Conservation (phyloP, 768 basidiomycete species). For the Lanmaoa pseudosensibilis region DNA sequence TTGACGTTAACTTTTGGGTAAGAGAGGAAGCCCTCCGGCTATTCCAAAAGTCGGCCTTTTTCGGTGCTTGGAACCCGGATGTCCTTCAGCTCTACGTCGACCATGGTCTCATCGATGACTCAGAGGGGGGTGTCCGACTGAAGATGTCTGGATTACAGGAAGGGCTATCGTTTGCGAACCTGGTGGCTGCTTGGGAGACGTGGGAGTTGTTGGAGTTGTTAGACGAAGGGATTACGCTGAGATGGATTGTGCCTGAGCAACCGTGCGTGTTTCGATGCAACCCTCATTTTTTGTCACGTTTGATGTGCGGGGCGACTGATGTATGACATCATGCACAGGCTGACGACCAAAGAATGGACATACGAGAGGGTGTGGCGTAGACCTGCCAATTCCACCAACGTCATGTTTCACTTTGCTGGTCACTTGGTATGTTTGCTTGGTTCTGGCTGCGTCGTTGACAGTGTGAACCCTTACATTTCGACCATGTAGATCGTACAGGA, state of each 20-base stretch:
- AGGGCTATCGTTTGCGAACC: conserved; percentile 57
- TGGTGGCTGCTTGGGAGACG: conserved; percentile 18
- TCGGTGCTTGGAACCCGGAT: conserved; percentile 65
- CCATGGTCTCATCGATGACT: conserved; percentile 44
- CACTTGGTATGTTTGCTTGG: conserved; percentile 28
- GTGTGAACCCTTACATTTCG: not conserved
- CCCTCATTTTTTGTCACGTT: not conserved
- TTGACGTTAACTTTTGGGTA: conserved; percentile 22
- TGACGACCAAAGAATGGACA: conserved; percentile 12
- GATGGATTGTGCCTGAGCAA: conserved; percentile 30
- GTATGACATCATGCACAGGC: conserved; percentile 8
- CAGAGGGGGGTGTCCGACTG: conserved; percentile 46
- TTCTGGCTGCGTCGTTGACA: not conserved
- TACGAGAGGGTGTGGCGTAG: conserved; percentile 31
- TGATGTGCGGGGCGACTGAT: not conserved
- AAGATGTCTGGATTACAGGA: conserved; percentile 71
- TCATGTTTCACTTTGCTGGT: conserved; percentile 25
- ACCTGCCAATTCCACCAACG: conserved; percentile 30
- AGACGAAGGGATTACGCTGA: conserved; percentile 27
- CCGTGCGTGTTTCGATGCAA: conserved; percentile 10
- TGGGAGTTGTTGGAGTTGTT: conserved; percentile 31
- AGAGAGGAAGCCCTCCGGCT: conserved; percentile 56
- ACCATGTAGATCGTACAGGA: conserved; percentile 28
- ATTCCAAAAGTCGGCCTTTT: conserved; percentile 62
- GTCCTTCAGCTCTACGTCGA: conserved; percentile 62